Evolutionary conservation across 2,329 filamentous ascomycete genomes (phyloP), one percentile per base, ranked within the genome.

Genomic region (Furcasterigmium furcatum): DNA sequence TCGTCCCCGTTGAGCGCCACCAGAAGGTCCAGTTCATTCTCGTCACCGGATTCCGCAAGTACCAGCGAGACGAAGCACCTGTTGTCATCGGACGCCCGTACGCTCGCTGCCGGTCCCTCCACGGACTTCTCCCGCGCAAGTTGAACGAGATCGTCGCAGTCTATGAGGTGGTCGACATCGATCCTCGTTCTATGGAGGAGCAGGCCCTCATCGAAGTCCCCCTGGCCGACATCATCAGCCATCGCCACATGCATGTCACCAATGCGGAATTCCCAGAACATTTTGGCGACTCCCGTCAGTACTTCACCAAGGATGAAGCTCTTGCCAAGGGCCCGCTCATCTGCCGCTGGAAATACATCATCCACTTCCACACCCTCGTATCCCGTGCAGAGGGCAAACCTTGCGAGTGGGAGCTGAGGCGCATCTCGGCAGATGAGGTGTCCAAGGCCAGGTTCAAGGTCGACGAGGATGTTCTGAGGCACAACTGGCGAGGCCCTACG

Each of bases 231-330:
- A 64, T 84, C 0, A 53, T 66, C 2, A 50, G 60, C 2, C 60
- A 70, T 7, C 63, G 79, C 1, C 57, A 57, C 0, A 60, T 87
- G 0, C 56, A 70, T 1, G 61, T 74, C 3, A 88, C 84, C 0
- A 89, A 88, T 47, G 58, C 69, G 0, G 53, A 60, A 0, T 81
- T 72, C 36, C 74, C 76, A 0, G 46, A 58, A 0, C 64, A 66
- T 40, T 57, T 62, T 1, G 64, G 62, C 8, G 44, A 60, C 0
- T 19, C 39, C 0, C 22, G 42, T 0, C 41, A 57, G 0, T 66
- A 57, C 29, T 42, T 40, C 0, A 54, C 55, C 12, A 52, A 52
- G 2, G 19, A 55, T 0, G 52, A 57, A 2, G 47, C 59, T 0
- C 53, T 58, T 10, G 47, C 58, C 2, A 53, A 61, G 13, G 72